phyloP scores from a whole-genome alignment of 108 stramenopile genomes.

The Epithemia pelagica region DNA sequence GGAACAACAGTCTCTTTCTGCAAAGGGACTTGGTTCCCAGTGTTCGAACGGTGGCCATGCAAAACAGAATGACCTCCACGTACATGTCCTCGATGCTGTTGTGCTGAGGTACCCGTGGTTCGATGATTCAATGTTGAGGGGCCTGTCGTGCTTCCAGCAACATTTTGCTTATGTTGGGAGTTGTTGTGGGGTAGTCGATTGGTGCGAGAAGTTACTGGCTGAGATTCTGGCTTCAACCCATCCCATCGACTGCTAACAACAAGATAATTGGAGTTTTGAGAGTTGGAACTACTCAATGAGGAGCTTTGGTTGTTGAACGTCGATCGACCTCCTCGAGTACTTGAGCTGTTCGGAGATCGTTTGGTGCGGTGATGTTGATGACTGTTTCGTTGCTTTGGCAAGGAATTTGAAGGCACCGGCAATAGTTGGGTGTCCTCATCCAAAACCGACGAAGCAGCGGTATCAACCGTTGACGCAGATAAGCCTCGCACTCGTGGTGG shows the following conservation, averaged over 20 bases:
- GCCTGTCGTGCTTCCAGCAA: not conserved
- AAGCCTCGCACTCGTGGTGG: slow-evolving; percentile 16
- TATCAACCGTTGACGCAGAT: slow-evolving; percentile 33
- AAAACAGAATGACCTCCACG: not conserved
- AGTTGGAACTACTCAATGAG: not conserved
- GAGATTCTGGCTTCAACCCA: not conserved
- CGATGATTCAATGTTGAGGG: not conserved
- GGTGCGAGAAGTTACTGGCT: not conserved
- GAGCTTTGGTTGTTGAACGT: not conserved
- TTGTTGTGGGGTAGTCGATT: slow-evolving; percentile 4
- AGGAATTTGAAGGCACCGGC: not conserved
- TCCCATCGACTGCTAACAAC: not conserved
- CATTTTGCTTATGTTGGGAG: not conserved
- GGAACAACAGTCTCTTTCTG: too few species aligned
- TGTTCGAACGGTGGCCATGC: not conserved
- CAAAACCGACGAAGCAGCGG: slow-evolving; percentile 15
- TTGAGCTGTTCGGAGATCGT: not conserved
- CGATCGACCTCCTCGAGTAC: not conserved
- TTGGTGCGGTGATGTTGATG: not conserved
- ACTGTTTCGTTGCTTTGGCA: not conserved
- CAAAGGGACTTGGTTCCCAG: too few species aligned
- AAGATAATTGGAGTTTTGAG: not conserved
- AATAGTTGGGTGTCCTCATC: not conserved
- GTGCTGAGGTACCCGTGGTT: too few species aligned
- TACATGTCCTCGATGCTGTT: not conserved